Evolutionary conservation across 495 filamentous ascomycete species (phyloP).

Genomic region (Talaromyces thailandensis): DNA sequence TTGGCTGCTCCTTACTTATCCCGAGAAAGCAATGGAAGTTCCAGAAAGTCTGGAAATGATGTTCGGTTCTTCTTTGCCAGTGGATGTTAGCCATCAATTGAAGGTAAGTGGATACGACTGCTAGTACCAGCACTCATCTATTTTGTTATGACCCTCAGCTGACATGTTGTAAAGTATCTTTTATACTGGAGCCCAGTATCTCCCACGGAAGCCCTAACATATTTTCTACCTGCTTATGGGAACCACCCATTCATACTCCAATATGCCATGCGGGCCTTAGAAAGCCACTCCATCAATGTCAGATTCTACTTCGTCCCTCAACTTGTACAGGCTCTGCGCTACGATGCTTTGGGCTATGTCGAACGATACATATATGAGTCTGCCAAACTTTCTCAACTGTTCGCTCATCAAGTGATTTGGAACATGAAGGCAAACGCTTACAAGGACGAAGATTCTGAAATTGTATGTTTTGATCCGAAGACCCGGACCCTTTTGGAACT

Average conservation of each 20-base stretch:
- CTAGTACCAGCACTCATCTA: neutral
- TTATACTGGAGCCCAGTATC: slow-evolving; percentile 93
- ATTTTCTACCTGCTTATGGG: slow-evolving; percentile 87
- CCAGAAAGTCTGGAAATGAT: slow-evolving; percentile 76
- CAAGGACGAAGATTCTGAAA: slow-evolving; percentile 87
- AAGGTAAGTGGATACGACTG: slow-evolving; percentile 45
- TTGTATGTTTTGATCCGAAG: slow-evolving; percentile 48
- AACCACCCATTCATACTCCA: slow-evolving; percentile 93
- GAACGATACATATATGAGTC: slow-evolving; percentile 96
- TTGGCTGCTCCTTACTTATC: slow-evolving; percentile 67
- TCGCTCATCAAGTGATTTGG: slow-evolving; percentile 99
- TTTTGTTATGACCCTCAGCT: slow-evolving; percentile 15
- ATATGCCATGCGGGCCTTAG: slow-evolving; percentile 92
- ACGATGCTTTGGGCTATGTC: slow-evolving; percentile 89
- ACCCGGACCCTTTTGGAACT: neutral
- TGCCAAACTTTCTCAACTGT: slow-evolving; percentile 88
- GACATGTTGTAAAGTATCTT: slow-evolving; percentile 57
- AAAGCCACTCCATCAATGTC: slow-evolving; percentile 87
- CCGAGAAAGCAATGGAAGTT: slow-evolving; percentile 69
- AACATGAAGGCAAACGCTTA: slow-evolving; percentile 99
- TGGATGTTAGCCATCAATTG: slow-evolving; percentile 73
- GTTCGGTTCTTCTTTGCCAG: slow-evolving; percentile 63
- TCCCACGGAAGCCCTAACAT: slow-evolving; percentile 83
- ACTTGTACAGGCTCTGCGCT: slow-evolving; percentile 92
- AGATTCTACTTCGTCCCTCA: slow-evolving; percentile 99